phyloP scores from a whole-genome alignment of 2,329 filamentous ascomycete genomes.

The Periconia sp. region DNA sequence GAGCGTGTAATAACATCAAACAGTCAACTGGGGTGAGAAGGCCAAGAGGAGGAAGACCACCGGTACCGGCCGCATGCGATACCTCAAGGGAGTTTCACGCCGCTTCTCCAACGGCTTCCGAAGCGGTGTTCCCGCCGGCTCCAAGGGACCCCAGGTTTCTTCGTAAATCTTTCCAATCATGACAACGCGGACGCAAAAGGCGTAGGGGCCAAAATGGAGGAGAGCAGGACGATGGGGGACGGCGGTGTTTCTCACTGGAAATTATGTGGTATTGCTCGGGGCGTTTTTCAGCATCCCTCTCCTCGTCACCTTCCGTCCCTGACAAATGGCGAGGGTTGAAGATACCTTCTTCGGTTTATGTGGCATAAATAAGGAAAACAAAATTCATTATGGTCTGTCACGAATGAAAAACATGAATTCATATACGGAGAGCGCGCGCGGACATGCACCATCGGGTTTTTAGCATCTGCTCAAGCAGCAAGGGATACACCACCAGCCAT shows the following conservation, averaged over 20 bases:
- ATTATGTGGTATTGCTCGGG: slow-evolving; percentile 38
- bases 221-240: slow-evolving; percentile 28
- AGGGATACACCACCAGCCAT: too few species aligned
- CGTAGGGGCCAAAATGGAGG: slow-evolving; percentile 20
- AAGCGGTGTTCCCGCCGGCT: slow-evolving; percentile 80
- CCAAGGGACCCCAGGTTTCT: slow-evolving; percentile 62
- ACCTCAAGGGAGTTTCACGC: slow-evolving; percentile 89
- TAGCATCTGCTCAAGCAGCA: background rate
- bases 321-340: slow-evolving; percentile 33
- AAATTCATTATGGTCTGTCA: slow-evolving; percentile 45
- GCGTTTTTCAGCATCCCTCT: slow-evolving; percentile 38
- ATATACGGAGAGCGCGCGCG: background rate
- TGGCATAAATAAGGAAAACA: slow-evolving; percentile 38
- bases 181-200: slow-evolving; percentile 18
- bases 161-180: slow-evolving; percentile 25
- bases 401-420: slow-evolving; percentile 31
- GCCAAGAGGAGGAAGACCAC: slow-evolving; percentile 99
- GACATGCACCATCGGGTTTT: background rate
- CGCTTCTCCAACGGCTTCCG: slow-evolving; percentile 99
- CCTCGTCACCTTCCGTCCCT: slow-evolving; percentile 27
- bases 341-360: slow-evolving; percentile 31
- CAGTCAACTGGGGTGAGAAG: slow-evolving; percentile 99
- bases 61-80: slow-evolving; percentile 93
- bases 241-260: slow-evolving; percentile 32
- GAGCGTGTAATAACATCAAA: slow-evolving; percentile 28